Percentiles rank a stretch among this genome's conserved stretches.
Conservation (phyloP, 1,139 yeast genomes). For the Kodamaea suecica region DNA sequence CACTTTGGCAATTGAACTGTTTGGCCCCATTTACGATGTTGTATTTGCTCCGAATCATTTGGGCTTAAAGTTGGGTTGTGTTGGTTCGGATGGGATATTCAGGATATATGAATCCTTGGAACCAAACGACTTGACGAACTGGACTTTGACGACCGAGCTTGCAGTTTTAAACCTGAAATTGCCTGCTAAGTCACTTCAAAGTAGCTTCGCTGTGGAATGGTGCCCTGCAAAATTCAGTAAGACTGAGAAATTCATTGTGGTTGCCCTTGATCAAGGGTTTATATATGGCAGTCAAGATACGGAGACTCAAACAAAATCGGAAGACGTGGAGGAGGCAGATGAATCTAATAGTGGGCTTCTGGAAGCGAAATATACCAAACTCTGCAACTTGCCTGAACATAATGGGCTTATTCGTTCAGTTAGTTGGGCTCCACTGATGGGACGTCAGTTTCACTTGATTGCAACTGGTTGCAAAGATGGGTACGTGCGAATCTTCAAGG, state of each 20-base stretch:
- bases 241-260: slow-evolving; percentile 76
- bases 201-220: slow-evolving; percentile 88
- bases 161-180: slow-evolving; percentile 57
- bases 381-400: slow-evolving; percentile 65
- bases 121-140: slow-evolving; percentile 76
- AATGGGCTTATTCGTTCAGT: slow-evolving; percentile 84
- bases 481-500: slow-evolving; percentile 76
- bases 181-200: slow-evolving; percentile 80
- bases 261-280: slow-evolving; percentile 85
- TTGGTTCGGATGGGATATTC: slow-evolving; percentile 87
- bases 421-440: slow-evolving; percentile 98
- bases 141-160: slow-evolving; percentile 77
- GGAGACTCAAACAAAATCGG: slow-evolving; percentile 2
- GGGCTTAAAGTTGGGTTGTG: slow-evolving; percentile 80
- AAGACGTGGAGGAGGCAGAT: slow-evolving; percentile 31
- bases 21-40: slow-evolving; percentile 87
- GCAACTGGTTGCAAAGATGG: slow-evolving; percentile 98
- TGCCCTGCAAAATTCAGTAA: slow-evolving; percentile 79
- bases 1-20: slow-evolving; percentile 71
- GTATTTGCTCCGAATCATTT: slow-evolving; percentile 85
- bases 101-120: slow-evolving; percentile 87
- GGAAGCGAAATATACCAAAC: slow-evolving; percentile 28
- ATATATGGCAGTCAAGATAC: slow-evolving; percentile 54
- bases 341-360: slow-evolving; percentile 4
- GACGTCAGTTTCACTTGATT: slow-evolving; percentile 77